These are phyloP conservation scores for Cryptococcus deneoformans DNA, from an alignment of 1,284 basidiomycete genomes.

Conservation along the genomic window DNA sequence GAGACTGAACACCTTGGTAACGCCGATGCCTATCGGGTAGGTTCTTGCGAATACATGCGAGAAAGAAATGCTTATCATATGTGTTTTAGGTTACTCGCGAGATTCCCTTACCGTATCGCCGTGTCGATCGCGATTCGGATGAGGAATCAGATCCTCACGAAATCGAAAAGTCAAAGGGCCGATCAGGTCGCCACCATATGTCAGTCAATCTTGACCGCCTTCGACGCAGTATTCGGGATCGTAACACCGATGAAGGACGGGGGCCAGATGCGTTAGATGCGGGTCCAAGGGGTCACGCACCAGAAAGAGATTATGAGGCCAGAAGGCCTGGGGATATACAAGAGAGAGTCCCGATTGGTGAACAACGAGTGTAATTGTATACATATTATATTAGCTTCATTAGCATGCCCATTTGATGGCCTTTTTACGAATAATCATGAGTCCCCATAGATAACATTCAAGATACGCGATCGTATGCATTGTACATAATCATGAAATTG, in stretches of 20 bases:
- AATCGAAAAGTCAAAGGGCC: neutral
- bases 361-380: neutral
- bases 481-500: too few relatives aligned
- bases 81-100: conserved; percentile 25
- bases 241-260: conserved; percentile 14
- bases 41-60: too few relatives aligned
- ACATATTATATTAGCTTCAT: too few relatives aligned
- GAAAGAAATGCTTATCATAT: too few relatives aligned
- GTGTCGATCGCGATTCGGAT: conserved; percentile 22
- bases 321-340: conserved; percentile 32
- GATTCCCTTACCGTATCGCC: conserved; percentile 42
- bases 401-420: too few relatives aligned
- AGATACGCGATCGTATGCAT: too few relatives aligned
- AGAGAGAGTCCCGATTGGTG: neutral
- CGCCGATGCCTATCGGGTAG: conserved; percentile 45
- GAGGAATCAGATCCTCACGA: conserved; percentile 7
- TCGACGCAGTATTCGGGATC: neutral
- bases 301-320: conserved; percentile 42
- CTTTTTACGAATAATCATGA: too few relatives aligned
- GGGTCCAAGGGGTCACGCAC: conserved; percentile 32
- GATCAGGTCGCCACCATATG: neutral
- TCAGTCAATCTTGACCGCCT: conserved; percentile 1
- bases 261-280: conserved; percentile 36
- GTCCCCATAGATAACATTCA: too few relatives aligned
- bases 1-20: conserved; percentile 51